Conservation (phyloP, 106 monocot genomes). For the Platanthera zijinensis region DNA sequence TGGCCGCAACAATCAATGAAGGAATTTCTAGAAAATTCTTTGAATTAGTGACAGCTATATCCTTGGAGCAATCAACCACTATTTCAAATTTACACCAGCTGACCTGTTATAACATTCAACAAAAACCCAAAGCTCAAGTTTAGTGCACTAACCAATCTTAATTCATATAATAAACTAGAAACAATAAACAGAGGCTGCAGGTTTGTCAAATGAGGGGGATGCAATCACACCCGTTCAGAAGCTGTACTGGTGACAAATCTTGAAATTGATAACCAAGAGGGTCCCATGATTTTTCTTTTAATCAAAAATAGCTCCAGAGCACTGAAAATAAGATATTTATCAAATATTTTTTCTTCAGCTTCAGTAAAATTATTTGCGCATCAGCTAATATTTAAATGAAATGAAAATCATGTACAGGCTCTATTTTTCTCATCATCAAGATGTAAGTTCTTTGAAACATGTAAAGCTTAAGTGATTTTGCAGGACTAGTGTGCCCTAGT, state of each 20-base stretch:
- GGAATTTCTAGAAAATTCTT: constrained; percentile 61
- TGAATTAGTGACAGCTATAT: constrained; percentile 46
- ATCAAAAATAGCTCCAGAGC: constrained; percentile 88
- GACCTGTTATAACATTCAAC: constrained; percentile 39
- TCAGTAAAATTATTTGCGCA: not conserved
- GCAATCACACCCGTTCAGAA: constrained; percentile 44
- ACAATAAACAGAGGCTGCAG: not conserved
- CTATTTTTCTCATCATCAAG: not conserved
- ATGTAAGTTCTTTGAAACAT: not conserved
- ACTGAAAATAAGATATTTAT: constrained; percentile 34
- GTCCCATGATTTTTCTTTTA: constrained; percentile 90
- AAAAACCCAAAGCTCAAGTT: not conserved
- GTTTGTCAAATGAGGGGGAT: not conserved
- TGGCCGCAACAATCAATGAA: constrained; percentile 59
- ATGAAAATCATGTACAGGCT: not conserved
- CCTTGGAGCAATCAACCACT: constrained; percentile 74
- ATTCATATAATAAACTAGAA: not conserved
- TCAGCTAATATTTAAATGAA: not conserved
- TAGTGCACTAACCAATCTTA: not conserved
- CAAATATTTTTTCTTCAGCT: not conserved
- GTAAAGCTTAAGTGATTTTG: too few relatives aligned
- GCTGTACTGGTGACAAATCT: constrained; percentile 47
- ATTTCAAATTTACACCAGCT: constrained; percentile 98
- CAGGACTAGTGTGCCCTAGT: too few relatives aligned
- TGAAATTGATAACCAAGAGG: constrained; percentile 90